phyloP scores from a whole-genome alignment of 306 rosid genomes.

The Begonia fuchsioides region DNA sequence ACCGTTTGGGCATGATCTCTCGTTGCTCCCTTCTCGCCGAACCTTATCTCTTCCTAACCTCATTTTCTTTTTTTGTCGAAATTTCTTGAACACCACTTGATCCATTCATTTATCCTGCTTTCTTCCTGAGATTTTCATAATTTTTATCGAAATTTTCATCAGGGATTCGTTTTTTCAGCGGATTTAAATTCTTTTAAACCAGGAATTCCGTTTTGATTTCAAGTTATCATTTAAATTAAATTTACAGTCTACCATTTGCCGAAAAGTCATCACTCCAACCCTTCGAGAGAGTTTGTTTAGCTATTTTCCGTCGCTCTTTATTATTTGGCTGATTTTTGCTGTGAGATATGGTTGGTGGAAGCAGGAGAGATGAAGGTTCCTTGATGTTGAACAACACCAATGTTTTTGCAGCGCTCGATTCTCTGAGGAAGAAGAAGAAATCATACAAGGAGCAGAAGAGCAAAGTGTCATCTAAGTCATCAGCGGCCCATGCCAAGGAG shows the following conservation, averaged over 20 bases:
- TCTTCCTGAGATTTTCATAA: neutral
- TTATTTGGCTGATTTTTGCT: no score
- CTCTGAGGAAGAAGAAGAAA: conserved; percentile 85
- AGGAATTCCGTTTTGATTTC: neutral
- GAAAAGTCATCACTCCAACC: no score
- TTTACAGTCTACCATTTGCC: no score
- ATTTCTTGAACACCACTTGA: conserved; percentile 15
- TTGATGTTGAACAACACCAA: conserved; percentile 58
- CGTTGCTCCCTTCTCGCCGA: neutral
- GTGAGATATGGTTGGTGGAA: conserved; percentile 69
- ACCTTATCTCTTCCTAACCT: conserved; percentile 1
- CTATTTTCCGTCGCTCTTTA: no score
- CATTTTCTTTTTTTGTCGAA: neutral
- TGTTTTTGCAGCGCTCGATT: conserved; percentile 82
- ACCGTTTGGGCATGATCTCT: no score
- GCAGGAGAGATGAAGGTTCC: conserved; percentile 84
- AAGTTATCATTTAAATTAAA: no score
- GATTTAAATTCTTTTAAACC: neutral
- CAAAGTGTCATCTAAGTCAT: conserved; percentile 40
- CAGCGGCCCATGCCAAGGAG: conserved; percentile 28
- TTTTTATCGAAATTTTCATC: neutral
- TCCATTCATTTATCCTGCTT: conserved; percentile 11
- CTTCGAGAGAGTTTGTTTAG: neutral
- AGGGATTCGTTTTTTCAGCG: no score
- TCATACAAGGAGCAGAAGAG: conserved; percentile 66